Evolutionary conservation across 2,329 filamentous ascomycete genomes (phyloP).

Genomic region (Alternaria ventricosa): DNA sequence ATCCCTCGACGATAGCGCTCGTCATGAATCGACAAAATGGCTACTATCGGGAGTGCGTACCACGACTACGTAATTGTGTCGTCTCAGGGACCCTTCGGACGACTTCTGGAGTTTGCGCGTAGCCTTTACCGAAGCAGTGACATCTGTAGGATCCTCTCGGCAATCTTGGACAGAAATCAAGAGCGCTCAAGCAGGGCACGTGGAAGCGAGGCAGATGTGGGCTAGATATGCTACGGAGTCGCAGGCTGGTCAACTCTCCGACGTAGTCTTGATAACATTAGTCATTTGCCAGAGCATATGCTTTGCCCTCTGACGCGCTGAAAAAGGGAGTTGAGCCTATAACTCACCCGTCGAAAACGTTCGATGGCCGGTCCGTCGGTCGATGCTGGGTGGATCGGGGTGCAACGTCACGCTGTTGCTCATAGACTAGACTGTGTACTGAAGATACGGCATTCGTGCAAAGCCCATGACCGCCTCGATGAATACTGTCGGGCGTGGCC

Average conservation of each 20-base stretch:
- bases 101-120: not conserved
- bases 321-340: conserved; percentile 2
- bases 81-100: not conserved
- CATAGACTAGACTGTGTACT: not conserved
- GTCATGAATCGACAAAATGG: not conserved
- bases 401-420: conserved; percentile 4
- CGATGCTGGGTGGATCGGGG: not conserved
- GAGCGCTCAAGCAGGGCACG: not conserved
- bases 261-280: conserved; percentile 9
- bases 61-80: not conserved
- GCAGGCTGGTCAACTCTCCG: not conserved
- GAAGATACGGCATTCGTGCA: not conserved
- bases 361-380: conserved; percentile 2
- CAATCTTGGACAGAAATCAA: not conserved
- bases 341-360: conserved; percentile 4
- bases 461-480: not conserved
- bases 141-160: conserved; percentile 1
- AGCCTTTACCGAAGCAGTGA: not conserved
- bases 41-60: conserved; percentile 2
- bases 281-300: conserved; percentile 7
- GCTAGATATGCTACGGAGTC: not conserved
- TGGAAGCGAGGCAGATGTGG: conserved; percentile 2
- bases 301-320: conserved; percentile 1
- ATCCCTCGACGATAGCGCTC: not conserved
- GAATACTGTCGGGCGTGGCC: not conserved